Percentiles rank a stretch among this genome's conserved stretches.
phyloP scores from a whole-genome alignment of 192 early-diverging fungal genomes.

The Jimgerdemannia lactiflua region DNA sequence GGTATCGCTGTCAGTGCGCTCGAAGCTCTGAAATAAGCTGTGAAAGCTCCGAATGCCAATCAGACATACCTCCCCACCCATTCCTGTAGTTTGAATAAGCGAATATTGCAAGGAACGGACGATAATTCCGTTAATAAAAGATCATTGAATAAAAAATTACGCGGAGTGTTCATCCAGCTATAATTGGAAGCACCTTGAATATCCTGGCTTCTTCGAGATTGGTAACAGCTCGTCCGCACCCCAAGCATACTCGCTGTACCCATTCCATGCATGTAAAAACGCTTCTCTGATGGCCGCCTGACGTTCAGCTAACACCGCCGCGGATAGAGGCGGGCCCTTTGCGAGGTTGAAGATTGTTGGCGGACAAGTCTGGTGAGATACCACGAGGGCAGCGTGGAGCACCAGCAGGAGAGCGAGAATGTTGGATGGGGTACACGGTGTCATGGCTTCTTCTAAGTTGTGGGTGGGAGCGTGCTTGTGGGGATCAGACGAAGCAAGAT shows the following conservation, averaged over 20 bases:
- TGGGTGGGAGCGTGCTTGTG: too few relatives aligned
- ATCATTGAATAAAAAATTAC: not conserved
- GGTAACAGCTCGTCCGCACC: conserved; percentile 67
- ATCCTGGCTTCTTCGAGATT: conserved; percentile 19
- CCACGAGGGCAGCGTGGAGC: too few relatives aligned
- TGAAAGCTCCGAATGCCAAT: not conserved
- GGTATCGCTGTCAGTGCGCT: not conserved
- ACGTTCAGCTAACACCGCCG: not conserved
- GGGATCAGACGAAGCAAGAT: too few relatives aligned
- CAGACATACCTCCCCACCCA: conserved; percentile 46
- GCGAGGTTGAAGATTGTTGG: not conserved
- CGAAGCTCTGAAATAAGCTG: not conserved
- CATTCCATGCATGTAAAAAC: conserved; percentile 68
- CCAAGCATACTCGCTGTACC: conserved; percentile 72
- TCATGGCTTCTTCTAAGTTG: too few relatives aligned
- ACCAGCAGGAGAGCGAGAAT: too few relatives aligned
- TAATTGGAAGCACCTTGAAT: conserved; percentile 27
- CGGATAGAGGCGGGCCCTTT: not conserved
- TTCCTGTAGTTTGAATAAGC: conserved; percentile 17
- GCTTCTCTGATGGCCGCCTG: conserved; percentile 45
- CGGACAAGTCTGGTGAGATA: too few relatives aligned
- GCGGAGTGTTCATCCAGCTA: not conserved
- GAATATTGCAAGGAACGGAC: too few relatives aligned
- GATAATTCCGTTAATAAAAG: not conserved
- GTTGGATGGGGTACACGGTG: too few relatives aligned